Base-by-base conservation (phyloP, 495 filamentous ascomycete genomes). In the Trichoderma reesei region DNA sequence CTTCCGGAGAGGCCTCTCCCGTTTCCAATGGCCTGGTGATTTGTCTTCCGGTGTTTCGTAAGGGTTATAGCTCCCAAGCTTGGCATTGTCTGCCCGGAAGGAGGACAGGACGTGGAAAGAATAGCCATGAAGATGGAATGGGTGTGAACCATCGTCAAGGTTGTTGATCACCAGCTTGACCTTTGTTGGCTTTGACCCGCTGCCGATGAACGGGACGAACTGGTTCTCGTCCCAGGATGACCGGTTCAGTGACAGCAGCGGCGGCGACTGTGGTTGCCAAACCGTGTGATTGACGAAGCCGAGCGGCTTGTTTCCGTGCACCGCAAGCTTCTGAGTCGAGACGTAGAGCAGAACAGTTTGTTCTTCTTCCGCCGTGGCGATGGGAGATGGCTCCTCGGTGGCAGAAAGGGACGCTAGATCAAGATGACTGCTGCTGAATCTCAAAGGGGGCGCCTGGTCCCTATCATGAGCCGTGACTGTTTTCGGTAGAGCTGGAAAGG, bases 231-330 rank as follows among this genome's bases (percentile, higher is more conserved):
- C 77, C 79, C 80, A 82, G 48, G 72, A 9, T 0, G 64, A 64
- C 7, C 74, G 68, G 3, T 72, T 67, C 10, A 80, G 70, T 9
- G 62, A 64, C 2, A 68, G 63, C 6, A 81, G 64, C 18, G 77
- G 74, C 1, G 63, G 41, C 0, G 67, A 64, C 65, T 80, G 79
- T 1, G 74, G 73, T 18, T 63, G 65, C 80, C 80, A 82, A 36
- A 72, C 73, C 1, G 77, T 82, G 38, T 74, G 75, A 60, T 82
- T 82, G 68, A 82, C 78, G 64, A 75, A 79, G 4, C 78, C 79
- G 16, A 71, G 70, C 0, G 80, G 80, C 42, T 71, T 70, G 67
- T 82, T 80, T 60, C 71, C 67, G 41, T 71, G 66, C 42, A 69
- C 70, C 7, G 75, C 66, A 31, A 80, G 68, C 51, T 76, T 80